Evolutionary conservation across 2,329 filamentous ascomycete genomes (phyloP), one percentile per base, ranked within the genome.

Genomic region (Chalara sp.): DNA sequence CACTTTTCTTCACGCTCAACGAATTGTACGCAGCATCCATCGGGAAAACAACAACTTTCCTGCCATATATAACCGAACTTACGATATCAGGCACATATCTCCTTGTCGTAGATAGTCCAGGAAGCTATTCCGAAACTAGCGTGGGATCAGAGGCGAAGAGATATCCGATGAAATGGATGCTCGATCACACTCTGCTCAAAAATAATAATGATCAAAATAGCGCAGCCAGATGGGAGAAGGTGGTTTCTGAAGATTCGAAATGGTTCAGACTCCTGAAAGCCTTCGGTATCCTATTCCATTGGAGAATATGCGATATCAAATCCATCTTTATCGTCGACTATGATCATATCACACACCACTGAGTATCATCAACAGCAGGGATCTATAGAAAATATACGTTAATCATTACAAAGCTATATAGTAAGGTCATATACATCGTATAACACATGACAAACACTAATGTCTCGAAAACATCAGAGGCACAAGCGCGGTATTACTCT

Each of bases 301-400:
- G 64, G 92, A 97, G 71, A 89, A 96, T 65, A 96, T 96, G 91
- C 82, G 91, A 44, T 96, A 92, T 68, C 92, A 97, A 68, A 75
- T 96, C 60, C 90, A 96, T 71, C 65, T 96, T 12, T 97, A 96
- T 63, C 68, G 70, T 50, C 69, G 72, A 54, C 46, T 71, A 42
- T 63, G 52, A 61, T 32, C 7, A 33, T 32, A 21, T 21, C 21
- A 21, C 3, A 21, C 21, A 21, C 21, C 3, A 21, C 21, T 21
- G 21, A 21, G 21, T 21, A 21, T 21, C 21, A 21, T 21, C 21
- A 21, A 21, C 21, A 2, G 21, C 21, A 21, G 3, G 21, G 3
- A 21, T 21, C 21, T 21, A 21, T 21, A 21, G 21, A 21, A 21
- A 21, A 21, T 2, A 37, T 37, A 10, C 35, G 35, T 37, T 37